Percentiles rank a stretch among this genome's conserved stretches.
phyloP scores from a whole-genome alignment of 257 asterid genomes.

The Verbascum thapsus region DNA sequence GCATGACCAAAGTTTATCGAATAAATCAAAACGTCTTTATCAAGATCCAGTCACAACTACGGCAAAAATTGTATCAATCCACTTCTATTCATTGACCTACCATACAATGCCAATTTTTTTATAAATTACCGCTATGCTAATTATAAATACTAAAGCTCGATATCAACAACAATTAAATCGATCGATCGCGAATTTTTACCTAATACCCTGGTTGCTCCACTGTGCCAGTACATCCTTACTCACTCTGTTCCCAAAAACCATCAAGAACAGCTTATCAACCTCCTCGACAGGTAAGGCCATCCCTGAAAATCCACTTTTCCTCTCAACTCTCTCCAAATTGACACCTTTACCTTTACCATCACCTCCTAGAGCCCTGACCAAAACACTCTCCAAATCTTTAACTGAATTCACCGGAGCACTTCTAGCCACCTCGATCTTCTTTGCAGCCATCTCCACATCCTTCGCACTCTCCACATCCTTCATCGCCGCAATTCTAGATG shows the following conservation, averaged over 20 bases:
- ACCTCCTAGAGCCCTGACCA: conserved; percentile 37
- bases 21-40: conserved; percentile 13
- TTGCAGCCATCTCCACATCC: conserved; percentile 39
- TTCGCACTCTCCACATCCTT: conserved; percentile 41
- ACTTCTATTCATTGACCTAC: neutral
- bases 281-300: conserved; percentile 48
- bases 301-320: conserved; percentile 38
- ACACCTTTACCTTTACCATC: conserved; percentile 42
- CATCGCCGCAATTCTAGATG: conserved; percentile 34
- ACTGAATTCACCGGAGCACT: conserved; percentile 23
- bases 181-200: conserved; percentile 45
- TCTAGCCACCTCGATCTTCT: conserved; percentile 9
- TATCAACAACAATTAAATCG: neutral
- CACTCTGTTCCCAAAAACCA: conserved; percentile 72
- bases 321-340: conserved; percentile 35
- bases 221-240: conserved; percentile 80
- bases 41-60: neutral
- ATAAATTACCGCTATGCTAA: neutral
- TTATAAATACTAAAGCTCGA: neutral
- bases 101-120: neutral
- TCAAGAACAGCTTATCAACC: conserved; percentile 68
- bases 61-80: neutral
- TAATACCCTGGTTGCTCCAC: conserved; percentile 97
- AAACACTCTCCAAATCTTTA: conserved; percentile 41
- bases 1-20: neutral